phyloP scores from a whole-genome alignment of 768 basidiomycete genomes.

The Mycena alexandri region DNA sequence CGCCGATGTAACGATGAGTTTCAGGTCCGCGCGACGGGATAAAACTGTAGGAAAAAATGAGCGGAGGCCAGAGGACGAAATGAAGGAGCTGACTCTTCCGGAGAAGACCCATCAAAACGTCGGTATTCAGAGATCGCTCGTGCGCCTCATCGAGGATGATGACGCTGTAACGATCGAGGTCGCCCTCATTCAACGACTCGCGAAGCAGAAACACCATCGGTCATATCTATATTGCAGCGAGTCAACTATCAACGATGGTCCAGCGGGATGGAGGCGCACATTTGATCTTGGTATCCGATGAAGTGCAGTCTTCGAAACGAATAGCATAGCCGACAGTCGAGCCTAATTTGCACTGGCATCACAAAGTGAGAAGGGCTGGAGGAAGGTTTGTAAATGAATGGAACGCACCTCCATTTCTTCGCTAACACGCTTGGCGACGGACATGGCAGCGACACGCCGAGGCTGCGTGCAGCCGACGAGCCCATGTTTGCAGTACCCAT shows the following conservation, averaged over 20 bases:
- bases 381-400: constrained; percentile 2
- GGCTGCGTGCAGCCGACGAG: constrained; percentile 98
- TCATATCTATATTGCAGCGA: constrained; percentile 80
- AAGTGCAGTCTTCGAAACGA: constrained; percentile 98
- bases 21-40: constrained; percentile 91
- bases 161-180: constrained; percentile 95
- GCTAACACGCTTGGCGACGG: constrained; percentile 99
- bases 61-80: constrained; percentile 1
- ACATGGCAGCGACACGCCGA: constrained; percentile 99
- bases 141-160: constrained; percentile 99
- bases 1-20: constrained; percentile 97
- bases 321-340: constrained; percentile 95
- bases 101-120: constrained; percentile 96
- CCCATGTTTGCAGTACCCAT: constrained; percentile 92
- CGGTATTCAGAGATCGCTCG: constrained; percentile 96
- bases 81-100: constrained; percentile 80
- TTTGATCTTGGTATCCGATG: constrained; percentile 95
- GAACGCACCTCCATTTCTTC: constrained; percentile 95
- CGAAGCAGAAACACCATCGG: constrained; percentile 98
- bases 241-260: constrained; percentile 9
- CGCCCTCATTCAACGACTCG: constrained; percentile 98
- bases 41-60: constrained; percentile 64
- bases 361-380: constrained; percentile 24
- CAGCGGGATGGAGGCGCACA: constrained; percentile 63
- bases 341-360: constrained; percentile 84